phyloP scores from a whole-genome alignment of 345 rosid genomes.

The Murraya paniculata region DNA sequence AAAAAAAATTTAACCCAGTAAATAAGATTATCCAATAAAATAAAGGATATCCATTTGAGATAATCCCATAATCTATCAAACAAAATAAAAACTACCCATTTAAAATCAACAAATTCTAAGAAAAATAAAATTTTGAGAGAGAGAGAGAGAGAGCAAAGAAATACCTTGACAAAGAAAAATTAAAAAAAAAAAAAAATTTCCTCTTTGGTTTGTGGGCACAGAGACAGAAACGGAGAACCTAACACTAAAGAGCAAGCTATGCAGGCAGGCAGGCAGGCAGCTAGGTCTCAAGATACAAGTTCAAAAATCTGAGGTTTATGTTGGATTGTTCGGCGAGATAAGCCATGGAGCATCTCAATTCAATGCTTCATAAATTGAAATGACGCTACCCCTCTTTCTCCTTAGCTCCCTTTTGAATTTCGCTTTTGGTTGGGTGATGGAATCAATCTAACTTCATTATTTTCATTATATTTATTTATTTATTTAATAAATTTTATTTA shows the following conservation, averaged over 20 bases:
- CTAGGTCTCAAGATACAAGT: constrained; percentile 7
- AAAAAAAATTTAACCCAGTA: constrained; percentile 18
- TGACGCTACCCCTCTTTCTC: constrained; percentile 1
- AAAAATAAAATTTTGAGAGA: constrained; percentile 1
- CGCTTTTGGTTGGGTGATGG: constrained; percentile 12
- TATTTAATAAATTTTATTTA: not conserved
- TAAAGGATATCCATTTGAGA: constrained; percentile 20
- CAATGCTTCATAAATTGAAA: constrained; percentile 4
- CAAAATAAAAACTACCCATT: not conserved
- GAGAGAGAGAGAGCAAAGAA: constrained; percentile 23
- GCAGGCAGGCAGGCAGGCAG: not conserved
- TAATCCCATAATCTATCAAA: constrained; percentile 8
- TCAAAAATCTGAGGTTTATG: not conserved
- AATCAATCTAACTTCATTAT: constrained; percentile 20
- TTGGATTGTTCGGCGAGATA: constrained; percentile 24
- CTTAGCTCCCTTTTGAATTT: not conserved
- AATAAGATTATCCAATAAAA: constrained; percentile 19
- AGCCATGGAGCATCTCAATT: constrained; percentile 27
- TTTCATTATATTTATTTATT: not conserved
- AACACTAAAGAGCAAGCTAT: not conserved
- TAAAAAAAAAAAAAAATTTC: not conserved
- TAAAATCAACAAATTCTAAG: not conserved
- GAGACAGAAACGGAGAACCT: constrained; percentile 18
- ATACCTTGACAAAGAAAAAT: constrained; percentile 15
- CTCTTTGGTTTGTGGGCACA: not conserved